These are phyloP conservation scores for Lactarius trivialis DNA, from an alignment of 768 basidiomycete genomes.

Conservation along the genomic window DNA sequence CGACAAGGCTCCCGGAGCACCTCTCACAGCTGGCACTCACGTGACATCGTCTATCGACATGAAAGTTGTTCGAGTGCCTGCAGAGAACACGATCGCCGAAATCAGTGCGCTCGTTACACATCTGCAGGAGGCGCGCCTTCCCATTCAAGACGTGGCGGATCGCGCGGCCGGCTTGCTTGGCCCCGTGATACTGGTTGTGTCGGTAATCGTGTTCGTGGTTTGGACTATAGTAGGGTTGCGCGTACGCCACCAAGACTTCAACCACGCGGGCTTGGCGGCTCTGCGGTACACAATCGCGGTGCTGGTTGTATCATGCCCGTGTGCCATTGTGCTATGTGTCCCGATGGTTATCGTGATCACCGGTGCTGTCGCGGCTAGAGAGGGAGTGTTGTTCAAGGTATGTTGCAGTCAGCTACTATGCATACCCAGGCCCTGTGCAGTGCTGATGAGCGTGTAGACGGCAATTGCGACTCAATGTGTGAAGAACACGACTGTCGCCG, in stretches of 20 bases:
- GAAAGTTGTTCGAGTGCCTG: constrained; percentile 32
- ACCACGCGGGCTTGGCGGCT: constrained; percentile 31
- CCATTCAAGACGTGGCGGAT: constrained; percentile 43
- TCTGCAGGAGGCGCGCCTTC: constrained; percentile 34
- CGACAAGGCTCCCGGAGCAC: constrained; percentile 30
- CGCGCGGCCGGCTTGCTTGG: constrained; percentile 42
- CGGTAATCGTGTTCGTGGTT: constrained; percentile 33
- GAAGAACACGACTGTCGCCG: constrained; percentile 37
- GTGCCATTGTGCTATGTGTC: constrained; percentile 37
- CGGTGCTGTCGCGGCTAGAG: constrained; percentile 29
- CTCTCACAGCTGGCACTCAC: constrained; percentile 37
- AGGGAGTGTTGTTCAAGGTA: constrained; percentile 31
- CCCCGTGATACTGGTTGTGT: constrained; percentile 39
- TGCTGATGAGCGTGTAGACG: constrained; percentile 7
- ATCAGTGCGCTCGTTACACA: constrained; percentile 32
- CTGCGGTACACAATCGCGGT: constrained; percentile 47
- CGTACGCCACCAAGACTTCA: constrained; percentile 26
- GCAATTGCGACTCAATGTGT: constrained; percentile 7
- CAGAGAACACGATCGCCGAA: constrained; percentile 37
- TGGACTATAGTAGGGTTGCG: constrained; percentile 33
- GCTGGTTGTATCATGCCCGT: constrained; percentile 49
- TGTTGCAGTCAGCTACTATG: background rate
- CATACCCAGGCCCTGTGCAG: background rate
- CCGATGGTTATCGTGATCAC: constrained; percentile 34
- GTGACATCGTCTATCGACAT: constrained; percentile 32